These are phyloP conservation scores for Thalia dealbata DNA, from an alignment of 176 grass and related monocot genomes.

Conservation along the genomic window DNA sequence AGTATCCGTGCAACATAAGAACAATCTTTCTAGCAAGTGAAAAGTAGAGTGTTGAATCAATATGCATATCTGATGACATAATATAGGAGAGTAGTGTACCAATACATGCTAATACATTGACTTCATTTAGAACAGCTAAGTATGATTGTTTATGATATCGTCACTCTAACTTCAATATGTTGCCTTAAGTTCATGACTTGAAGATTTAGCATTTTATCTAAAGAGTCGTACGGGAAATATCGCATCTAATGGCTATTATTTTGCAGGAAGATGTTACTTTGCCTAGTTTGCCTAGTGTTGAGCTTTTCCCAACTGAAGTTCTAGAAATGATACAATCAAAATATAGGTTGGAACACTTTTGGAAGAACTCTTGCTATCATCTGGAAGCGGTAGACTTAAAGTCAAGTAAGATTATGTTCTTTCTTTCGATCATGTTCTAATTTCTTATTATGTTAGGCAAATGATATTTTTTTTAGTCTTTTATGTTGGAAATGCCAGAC, in stretches of 20 bases:
- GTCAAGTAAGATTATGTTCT: constrained; percentile 15
- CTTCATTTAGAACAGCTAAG: background rate
- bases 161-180: too few relatives aligned
- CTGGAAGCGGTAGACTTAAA: constrained; percentile 6
- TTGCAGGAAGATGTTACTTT: constrained; percentile 13
- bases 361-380: constrained; percentile 10
- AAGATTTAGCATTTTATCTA: background rate
- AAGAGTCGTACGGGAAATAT: background rate
- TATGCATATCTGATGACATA: background rate
- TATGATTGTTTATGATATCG: too few relatives aligned
- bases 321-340: constrained; percentile 10
- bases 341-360: constrained; percentile 10
- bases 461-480: background rate
- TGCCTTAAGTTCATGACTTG: background rate
- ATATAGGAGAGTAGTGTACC: background rate
- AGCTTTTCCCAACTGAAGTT: background rate
- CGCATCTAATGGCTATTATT: background rate
- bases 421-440: background rate
- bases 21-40: background rate
- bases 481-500: background rate
- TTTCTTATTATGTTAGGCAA: background rate
- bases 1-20: background rate
- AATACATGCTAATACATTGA: background rate
- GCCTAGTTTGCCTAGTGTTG: background rate
- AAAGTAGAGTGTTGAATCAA: background rate